Base-by-base conservation (phyloP, 306 rosid species). In the Vigna unguiculata region DNA sequence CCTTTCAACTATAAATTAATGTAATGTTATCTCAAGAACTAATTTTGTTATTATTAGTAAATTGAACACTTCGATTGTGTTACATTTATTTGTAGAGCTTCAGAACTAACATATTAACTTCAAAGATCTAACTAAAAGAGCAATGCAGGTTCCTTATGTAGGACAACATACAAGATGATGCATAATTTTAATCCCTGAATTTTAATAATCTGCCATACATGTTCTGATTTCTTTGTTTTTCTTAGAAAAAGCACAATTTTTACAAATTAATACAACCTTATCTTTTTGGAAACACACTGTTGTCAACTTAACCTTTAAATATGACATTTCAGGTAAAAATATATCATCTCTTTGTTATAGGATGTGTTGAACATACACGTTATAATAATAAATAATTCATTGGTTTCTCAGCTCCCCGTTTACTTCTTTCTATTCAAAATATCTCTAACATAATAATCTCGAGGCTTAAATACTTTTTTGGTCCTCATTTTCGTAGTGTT, bases 311-410 rank as follows among this genome's bases (percentile, higher is more conserved):
- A n/a, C 28, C 28, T 52, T 52, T 2, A 52, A 52, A 52, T 4
- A 21, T 52, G 2, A 19, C 58, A 52, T 19, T 13, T 52, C 5
- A 7, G 57, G 24, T 51, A 4, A 21, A n/a, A n/a, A n/a, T n/a
- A 17, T 15, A 22, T 4, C n/a, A 15, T 62, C 49, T 76, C n/a
- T 11, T 65, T 64, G 55, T 76, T 64, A 61, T 38, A 64, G 64
- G 55, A 61, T 17, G n/a, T n/a, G n/a, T n/a, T n/a, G n/a, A n/a
- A 52, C 40, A 61, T 17, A 52, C 12, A 21, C 53, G n/a, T n/a
- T n/a, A n/a, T n/a, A n/a, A n/a, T 38, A 36, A 75, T 19, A 52
- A 17, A 52, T 52, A 19, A 9, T 52, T n/a, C 20, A 15, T 49
- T n/a, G n/a, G n/a, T n/a, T n/a, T n/a, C n/a, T n/a, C n/a, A n/a